phyloP scores from a whole-genome alignment of 805 yeast species.

The Hanseniaspora jakobsenii region DNA sequence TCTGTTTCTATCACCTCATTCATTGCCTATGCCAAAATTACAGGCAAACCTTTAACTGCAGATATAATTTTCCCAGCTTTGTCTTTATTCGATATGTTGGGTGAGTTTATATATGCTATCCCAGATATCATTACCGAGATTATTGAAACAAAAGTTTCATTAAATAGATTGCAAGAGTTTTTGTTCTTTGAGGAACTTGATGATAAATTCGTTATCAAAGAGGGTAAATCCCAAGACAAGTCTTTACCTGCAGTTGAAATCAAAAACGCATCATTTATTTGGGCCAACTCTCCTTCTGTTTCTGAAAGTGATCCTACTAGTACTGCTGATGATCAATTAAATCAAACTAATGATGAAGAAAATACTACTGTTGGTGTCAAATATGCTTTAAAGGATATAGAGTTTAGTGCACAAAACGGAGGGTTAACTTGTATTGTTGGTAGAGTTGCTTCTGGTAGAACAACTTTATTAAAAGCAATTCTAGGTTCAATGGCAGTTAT shows the following conservation, averaged over 20 bases:
- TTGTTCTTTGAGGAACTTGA: conserved; percentile 39
- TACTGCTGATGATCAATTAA: not conserved
- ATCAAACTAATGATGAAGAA: conserved; percentile 29
- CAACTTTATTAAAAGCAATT: conserved; percentile 43
- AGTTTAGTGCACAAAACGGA: conserved; percentile 42
- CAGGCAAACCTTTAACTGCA: conserved; percentile 44
- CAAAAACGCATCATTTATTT: conserved; percentile 41
- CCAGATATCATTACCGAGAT: conserved; percentile 47
- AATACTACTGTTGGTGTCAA: conserved; percentile 33
- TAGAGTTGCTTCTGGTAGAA: conserved; percentile 56
- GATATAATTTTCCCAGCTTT: conserved; percentile 61
- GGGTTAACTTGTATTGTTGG: conserved; percentile 51
- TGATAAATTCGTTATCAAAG: conserved; percentile 26
- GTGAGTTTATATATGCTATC: conserved; percentile 46
- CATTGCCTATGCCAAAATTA: conserved; percentile 38
- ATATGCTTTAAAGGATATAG: conserved; percentile 38
- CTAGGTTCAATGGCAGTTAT: conserved; percentile 40
- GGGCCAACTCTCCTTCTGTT: conserved; percentile 33
- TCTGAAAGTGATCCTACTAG: not conserved
- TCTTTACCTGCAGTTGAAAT: conserved; percentile 31
- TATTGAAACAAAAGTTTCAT: conserved; percentile 48
- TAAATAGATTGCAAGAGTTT: conserved; percentile 42
- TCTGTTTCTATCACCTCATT: conserved; percentile 53
- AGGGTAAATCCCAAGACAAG: conserved; percentile 20
- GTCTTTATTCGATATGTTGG: conserved; percentile 45